Percentiles rank a stretch among this genome's conserved stretches.
Evolutionary conservation across 2,329 filamentous ascomycete species (phyloP).

Genomic region (Exophiala spinifera): DNA sequence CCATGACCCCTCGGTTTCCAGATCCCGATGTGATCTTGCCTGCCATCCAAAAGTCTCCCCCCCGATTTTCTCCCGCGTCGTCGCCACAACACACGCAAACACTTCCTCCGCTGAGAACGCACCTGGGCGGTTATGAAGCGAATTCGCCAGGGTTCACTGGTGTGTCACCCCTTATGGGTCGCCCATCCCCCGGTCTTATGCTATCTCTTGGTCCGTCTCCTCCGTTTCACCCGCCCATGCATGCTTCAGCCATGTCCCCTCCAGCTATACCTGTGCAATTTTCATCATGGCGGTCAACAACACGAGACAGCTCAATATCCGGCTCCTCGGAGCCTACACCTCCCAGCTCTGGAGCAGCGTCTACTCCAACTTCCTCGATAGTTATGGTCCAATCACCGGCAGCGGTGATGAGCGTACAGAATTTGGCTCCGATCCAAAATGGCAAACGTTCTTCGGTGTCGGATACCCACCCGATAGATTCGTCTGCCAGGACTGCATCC

Average conservation of each 20-base stretch:
- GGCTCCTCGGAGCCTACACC: conserved; percentile 23
- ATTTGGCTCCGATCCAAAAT: conserved; percentile 3
- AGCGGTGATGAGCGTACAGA: conserved; percentile 2
- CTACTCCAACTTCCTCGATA: conserved; percentile 22
- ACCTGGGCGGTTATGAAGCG: conserved; percentile 37
- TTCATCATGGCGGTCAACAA: conserved; percentile 16
- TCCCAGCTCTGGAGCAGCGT: conserved; percentile 9
- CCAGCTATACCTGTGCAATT: conserved; percentile 36
- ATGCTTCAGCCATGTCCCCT: conserved; percentile 39
- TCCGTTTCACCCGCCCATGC: conserved; percentile 36
- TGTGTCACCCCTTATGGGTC: conserved; percentile 29
- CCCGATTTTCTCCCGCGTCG: conserved; percentile 33
- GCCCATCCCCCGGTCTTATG: conserved; percentile 28
- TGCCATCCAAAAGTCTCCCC: conserved; percentile 38
- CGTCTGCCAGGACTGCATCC: no score
- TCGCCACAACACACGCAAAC: conserved; percentile 38
- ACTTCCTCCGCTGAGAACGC: conserved; percentile 42
- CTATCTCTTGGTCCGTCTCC: conserved; percentile 32
- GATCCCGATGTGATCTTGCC: conserved; percentile 37
- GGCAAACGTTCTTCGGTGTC: background rate
- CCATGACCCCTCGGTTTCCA: conserved; percentile 34
- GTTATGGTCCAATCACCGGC: conserved; percentile 17
- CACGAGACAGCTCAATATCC: conserved; percentile 22
- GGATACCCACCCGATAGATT: no score
- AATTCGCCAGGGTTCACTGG: conserved; percentile 27